Evolutionary conservation across 306 rosid species (phyloP).

Genomic region (Prosopis cineraria): DNA sequence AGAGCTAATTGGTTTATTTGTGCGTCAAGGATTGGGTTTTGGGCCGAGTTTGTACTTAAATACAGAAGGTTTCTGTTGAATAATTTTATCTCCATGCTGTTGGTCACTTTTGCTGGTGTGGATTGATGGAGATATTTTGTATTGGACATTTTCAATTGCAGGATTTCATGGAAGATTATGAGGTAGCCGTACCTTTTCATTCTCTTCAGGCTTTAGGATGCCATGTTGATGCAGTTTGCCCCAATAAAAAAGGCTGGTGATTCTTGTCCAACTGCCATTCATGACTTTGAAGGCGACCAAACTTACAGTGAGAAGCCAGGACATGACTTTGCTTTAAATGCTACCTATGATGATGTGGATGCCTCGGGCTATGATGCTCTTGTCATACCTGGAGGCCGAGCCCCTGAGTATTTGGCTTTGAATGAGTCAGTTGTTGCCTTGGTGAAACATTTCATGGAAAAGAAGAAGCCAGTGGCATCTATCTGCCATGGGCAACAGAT

Average conservation of each 20-base stretch:
- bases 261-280: conserved; percentile 63
- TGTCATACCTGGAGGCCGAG: conserved; percentile 34
- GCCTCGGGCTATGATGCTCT: conserved; percentile 51
- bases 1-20: background rate
- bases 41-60: background rate
- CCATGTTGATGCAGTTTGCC: conserved; percentile 69
- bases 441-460: conserved; percentile 37
- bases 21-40: background rate
- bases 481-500: conserved; percentile 60
- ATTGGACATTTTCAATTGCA: conserved; percentile 23
- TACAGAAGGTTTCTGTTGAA: background rate
- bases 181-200: conserved; percentile 62
- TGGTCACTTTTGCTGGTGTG: background rate
- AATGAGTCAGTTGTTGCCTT: conserved; percentile 25
- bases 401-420: conserved; percentile 36
- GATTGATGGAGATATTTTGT: background rate
- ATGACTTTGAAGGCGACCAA: conserved; percentile 81
- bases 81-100: background rate
- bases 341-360: conserved; percentile 50
- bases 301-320: conserved; percentile 73
- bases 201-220: conserved; percentile 75
- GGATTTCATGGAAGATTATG: conserved; percentile 83
- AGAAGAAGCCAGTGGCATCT: conserved; percentile 33
- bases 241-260: conserved; percentile 66
- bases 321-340: conserved; percentile 51